Evolutionary conservation across 805 yeast genomes (phyloP).

Genomic region (Yarrowia sp.): DNA sequence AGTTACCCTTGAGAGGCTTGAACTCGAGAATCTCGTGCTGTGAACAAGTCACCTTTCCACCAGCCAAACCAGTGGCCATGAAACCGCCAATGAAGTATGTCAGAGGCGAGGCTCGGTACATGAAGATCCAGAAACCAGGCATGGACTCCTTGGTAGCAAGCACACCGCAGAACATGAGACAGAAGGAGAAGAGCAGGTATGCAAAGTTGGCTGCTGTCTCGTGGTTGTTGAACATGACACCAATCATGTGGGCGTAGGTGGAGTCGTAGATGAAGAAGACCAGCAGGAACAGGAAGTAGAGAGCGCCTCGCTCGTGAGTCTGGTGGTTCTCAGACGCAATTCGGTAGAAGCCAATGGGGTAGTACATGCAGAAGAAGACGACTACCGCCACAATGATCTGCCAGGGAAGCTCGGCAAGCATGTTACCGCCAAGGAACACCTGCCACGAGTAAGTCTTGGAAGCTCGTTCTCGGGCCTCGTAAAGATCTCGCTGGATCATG

Average conservation of each 20-base stretch:
- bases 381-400: conserved; percentile 67
- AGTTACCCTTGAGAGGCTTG: conserved; percentile 60
- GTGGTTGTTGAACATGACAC: conserved; percentile 49
- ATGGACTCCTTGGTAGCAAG: conserved; percentile 60
- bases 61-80: conserved; percentile 57
- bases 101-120: conserved; percentile 72
- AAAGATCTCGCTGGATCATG: conserved; percentile 64
- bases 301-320: conserved; percentile 54
- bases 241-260: conserved; percentile 52
- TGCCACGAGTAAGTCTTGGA: conserved; percentile 74
- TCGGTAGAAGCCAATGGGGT: conserved; percentile 69
- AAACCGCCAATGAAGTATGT: conserved; percentile 70
- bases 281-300: conserved; percentile 51
- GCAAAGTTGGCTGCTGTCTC: conserved; percentile 67
- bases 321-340: conserved; percentile 62
- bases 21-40: conserved; percentile 57
- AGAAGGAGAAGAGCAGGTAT: conserved; percentile 60
- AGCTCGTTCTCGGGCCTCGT: conserved; percentile 76
- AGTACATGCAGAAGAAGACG: conserved; percentile 65
- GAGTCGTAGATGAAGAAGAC: conserved; percentile 58
- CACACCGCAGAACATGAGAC: conserved; percentile 70
- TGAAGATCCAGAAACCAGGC: conserved; percentile 84
- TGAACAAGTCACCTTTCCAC: conserved; percentile 57
- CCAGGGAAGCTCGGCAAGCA: conserved; percentile 73
- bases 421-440: conserved; percentile 66